Evolutionary conservation across 2,329 filamentous ascomycete genomes (phyloP).

Genomic region (Hyphodiscus sp.): DNA sequence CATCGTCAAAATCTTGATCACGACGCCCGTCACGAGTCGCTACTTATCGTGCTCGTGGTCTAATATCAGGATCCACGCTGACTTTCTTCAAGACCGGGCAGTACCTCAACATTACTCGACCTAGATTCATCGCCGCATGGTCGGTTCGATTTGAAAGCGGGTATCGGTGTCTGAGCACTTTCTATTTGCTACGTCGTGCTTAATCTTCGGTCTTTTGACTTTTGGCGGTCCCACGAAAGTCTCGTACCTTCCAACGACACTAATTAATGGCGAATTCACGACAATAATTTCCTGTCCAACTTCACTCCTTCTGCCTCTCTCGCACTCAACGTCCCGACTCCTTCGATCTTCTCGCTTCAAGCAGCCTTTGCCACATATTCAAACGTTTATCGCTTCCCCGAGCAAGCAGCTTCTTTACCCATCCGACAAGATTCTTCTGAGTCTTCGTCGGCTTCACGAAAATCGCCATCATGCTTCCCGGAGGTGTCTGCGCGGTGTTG

Average conservation of each 20-base stretch:
- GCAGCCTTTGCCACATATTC: not conserved
- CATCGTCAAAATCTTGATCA: not conserved
- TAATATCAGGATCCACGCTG: slow-evolving; percentile 10
- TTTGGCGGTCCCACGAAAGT: slow-evolving; percentile 4
- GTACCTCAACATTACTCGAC: slow-evolving; percentile 9
- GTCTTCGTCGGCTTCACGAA: slow-evolving; percentile 23
- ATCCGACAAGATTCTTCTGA: slow-evolving; percentile 26
- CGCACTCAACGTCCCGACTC: slow-evolving; percentile 11
- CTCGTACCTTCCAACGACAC: slow-evolving; percentile 6
- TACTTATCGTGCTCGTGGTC: too few species aligned
- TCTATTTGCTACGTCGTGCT: slow-evolving; percentile 8
- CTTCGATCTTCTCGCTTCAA: slow-evolving; percentile 2
- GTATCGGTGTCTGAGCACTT: slow-evolving; percentile 22
- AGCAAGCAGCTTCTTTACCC: slow-evolving; percentile 25
- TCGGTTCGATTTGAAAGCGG: slow-evolving; percentile 17
- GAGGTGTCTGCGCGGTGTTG: slow-evolving; percentile 65
- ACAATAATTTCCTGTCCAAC: slow-evolving; percentile 21
- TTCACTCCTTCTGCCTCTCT: slow-evolving; percentile 17
- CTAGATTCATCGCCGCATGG: slow-evolving; percentile 22
- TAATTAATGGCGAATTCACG: slow-evolving; percentile 25
- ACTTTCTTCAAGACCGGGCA: slow-evolving; percentile 14
- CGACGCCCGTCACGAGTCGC: too few species aligned
- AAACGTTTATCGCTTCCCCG: not conserved
- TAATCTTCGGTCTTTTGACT: slow-evolving; percentile 4
- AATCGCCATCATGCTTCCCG: slow-evolving; percentile 33